Conservation (phyloP, 129 eudicot species). For the Escallonia rubra region DNA sequence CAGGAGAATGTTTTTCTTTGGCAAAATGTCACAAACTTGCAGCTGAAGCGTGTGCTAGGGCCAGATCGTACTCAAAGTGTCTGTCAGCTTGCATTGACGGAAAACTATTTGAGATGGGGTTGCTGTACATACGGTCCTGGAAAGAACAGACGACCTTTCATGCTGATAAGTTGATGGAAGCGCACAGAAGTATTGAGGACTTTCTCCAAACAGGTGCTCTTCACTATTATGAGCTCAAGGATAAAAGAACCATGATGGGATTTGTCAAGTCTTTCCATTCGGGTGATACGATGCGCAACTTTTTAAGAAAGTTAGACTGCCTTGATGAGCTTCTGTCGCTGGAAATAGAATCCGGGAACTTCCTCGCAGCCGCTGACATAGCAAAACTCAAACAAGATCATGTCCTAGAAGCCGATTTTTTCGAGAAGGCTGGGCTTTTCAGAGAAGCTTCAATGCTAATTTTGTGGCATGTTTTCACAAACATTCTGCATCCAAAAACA, state of each 20-base stretch:
- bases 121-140: slow-evolving; percentile 11
- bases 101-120: slow-evolving; percentile 29
- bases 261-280: slow-evolving; percentile 47
- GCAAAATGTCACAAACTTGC: slow-evolving; percentile 52
- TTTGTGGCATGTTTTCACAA: slow-evolving; percentile 41
- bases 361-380: slow-evolving; percentile 45
- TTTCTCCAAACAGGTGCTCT: slow-evolving; percentile 42
- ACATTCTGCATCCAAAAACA: not conserved
- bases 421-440: slow-evolving; percentile 33
- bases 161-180: not conserved
- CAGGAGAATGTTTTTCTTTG: slow-evolving; percentile 64
- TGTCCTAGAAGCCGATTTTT: slow-evolving; percentile 47
- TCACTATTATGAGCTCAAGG: slow-evolving; percentile 23
- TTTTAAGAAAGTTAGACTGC: slow-evolving; percentile 28
- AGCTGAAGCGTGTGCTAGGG: slow-evolving; percentile 54
- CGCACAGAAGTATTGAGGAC: slow-evolving; percentile 1
- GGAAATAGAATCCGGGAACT: slow-evolving; percentile 58
- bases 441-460: slow-evolving; percentile 33
- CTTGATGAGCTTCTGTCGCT: slow-evolving; percentile 46
- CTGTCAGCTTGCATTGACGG: slow-evolving; percentile 51
- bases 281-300: slow-evolving; percentile 23
- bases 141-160: slow-evolving; percentile 13
- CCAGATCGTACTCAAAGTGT: slow-evolving; percentile 44
- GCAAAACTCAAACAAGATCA: slow-evolving; percentile 41
- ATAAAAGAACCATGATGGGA: slow-evolving; percentile 37